Evolutionary conservation across 768 basidiomycete species (phyloP).

Genomic region (Asterophora lycoperdoides): DNA sequence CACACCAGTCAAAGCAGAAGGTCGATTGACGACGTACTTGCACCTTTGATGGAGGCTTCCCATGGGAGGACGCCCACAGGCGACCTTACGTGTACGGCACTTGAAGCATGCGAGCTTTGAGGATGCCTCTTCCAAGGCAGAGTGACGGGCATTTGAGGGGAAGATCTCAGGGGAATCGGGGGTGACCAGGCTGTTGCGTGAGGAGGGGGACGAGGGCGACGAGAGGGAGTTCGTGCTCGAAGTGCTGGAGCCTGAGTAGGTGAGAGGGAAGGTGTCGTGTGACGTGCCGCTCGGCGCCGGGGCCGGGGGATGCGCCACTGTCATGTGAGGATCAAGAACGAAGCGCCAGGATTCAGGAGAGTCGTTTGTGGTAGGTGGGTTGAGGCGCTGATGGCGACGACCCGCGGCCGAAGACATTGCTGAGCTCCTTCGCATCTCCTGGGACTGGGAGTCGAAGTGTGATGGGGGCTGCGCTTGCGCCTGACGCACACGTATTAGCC

Average conservation of each 20-base stretch:
- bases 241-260: not conserved
- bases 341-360: not conserved
- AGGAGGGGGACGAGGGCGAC: not conserved
- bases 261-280: not conserved
- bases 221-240: not conserved
- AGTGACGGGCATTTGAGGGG: not conserved
- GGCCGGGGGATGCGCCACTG: too few relatives aligned
- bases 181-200: not conserved
- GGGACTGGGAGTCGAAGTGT: too few relatives aligned
- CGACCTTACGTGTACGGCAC: conserved; percentile 8
- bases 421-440: too few relatives aligned
- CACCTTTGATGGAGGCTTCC: conserved; percentile 1
- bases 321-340: too few relatives aligned
- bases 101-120: conserved; percentile 1
- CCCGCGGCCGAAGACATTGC: too few relatives aligned
- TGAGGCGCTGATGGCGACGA: too few relatives aligned
- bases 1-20: too few relatives aligned
- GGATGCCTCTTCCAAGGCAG: not conserved
- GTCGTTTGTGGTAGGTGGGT: not conserved
- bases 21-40: not conserved
- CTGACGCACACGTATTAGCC: too few relatives aligned
- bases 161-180: not conserved
- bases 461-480: too few relatives aligned
- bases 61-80: not conserved
- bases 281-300: not conserved